A percentile compares a stretch with the other conserved stretches of the same genome.
Conservation (phyloP, 331 rosid species). For the Acacia concinna region DNA sequence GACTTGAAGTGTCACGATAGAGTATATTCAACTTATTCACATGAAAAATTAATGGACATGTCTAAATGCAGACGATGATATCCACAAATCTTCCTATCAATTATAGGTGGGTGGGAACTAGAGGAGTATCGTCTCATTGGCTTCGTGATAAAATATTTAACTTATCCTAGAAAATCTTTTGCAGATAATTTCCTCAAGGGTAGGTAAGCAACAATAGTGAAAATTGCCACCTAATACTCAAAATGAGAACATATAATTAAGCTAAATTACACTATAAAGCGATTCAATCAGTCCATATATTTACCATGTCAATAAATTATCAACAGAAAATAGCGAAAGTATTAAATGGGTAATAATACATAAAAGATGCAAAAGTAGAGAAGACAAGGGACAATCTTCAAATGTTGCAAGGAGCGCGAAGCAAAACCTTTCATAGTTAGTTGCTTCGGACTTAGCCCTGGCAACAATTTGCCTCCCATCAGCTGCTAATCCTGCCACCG, state of each 20-base stretch:
- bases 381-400: constrained; percentile 18
- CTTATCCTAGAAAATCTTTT: not conserved
- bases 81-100: not conserved
- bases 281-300: constrained; percentile 9
- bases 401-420: constrained; percentile 14
- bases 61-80: not conserved
- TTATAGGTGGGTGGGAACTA: not conserved
- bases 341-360: not conserved
- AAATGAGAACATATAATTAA: not conserved
- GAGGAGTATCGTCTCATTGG: not conserved
- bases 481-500: constrained; percentile 98
- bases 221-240: constrained; percentile 1
- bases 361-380: not conserved
- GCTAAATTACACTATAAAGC: constrained; percentile 1
- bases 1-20: not conserved
- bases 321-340: not conserved
- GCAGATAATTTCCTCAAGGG: not conserved
- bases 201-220: not conserved
- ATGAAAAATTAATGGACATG: not conserved
- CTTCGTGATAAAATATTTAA: not conserved
- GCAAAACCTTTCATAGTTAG: constrained; percentile 77
- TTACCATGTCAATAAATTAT: not conserved
- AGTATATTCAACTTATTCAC: not conserved
- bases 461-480: constrained; percentile 99
- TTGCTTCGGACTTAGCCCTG: constrained; percentile 90